Evolutionary conservation across 2,329 filamentous ascomycete species (phyloP), one percentile per base, ranked within the genome.

Genomic region (Zarea fungicola): DNA sequence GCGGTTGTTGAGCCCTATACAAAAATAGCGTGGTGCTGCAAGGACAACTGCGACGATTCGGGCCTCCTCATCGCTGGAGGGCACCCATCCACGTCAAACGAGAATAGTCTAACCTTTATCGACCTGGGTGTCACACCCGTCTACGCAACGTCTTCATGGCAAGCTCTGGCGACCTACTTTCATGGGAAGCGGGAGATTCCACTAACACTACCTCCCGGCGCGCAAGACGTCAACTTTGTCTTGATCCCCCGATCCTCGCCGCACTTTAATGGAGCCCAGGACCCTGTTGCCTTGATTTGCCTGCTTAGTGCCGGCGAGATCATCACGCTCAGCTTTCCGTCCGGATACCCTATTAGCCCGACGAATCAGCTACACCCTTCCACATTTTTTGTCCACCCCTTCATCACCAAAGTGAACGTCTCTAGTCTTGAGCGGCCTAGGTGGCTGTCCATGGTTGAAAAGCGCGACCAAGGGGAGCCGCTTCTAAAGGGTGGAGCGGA

Each of bases 401-500:
- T 95, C 62, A 81, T 93, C 50, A 86, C 81, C 47, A 82, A 83
- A 43, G 74, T 87, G 44, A 77, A 80, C 14, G 74, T 95, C n/a
- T 78, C 88, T 9, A 78, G 81, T 11, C 74, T 97, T 10, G 84
- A 89, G 41, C 81, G 93, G 23, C 82, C 82, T 7, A 79, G 84
- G 54, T 99, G 93, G 93, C 77, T 97, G 13, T 88, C 89, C 4
- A 85, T 97, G 82, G 80, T 82, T n/a, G 93, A 97, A 65, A 85
- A 81, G 55, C 80, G 92, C 32, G 78, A 83, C 36, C 83, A 87
- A 58, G 91, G 91, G 1, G 90, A 91, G 35, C 77, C 77, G 9
- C 76, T 99, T 31, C 66, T 96, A 3, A 80, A 81, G 55, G 93
- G 93, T 48, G 93, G 93, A 7, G 85, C 83, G 2, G 84, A 87